Percentiles rank a stretch among this genome's conserved stretches.
Evolutionary conservation across 371 early-diverging fungal genomes (phyloP).

Genomic region (Mucor mucedo): DNA sequence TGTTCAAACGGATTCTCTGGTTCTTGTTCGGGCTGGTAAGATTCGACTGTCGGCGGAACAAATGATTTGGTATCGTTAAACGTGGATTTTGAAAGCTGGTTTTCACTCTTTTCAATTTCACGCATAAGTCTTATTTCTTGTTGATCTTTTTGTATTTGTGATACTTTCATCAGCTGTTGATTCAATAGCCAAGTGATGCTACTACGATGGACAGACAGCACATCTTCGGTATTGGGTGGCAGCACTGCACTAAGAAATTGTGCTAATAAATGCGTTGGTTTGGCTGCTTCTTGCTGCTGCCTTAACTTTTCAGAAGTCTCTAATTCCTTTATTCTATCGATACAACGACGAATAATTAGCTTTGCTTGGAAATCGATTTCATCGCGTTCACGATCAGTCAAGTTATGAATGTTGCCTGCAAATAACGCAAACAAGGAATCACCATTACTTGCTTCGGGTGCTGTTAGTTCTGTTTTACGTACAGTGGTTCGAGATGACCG

Average conservation of each 20-base stretch:
- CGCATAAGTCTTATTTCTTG: slow-evolving; percentile 57
- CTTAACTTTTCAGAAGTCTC: slow-evolving; percentile 51
- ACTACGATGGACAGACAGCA: slow-evolving; percentile 53
- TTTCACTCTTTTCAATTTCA: slow-evolving; percentile 59
- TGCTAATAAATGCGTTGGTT: slow-evolving; percentile 20
- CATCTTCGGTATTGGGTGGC: slow-evolving; percentile 35
- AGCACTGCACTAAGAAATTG: slow-evolving; percentile 29
- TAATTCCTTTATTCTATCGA: slow-evolving; percentile 57
- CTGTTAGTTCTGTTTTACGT: background rate
- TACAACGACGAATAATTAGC: slow-evolving; percentile 55
- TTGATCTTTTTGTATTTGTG: slow-evolving; percentile 56
- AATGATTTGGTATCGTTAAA: background rate
- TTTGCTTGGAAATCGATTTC: slow-evolving; percentile 68
- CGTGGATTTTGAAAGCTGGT: slow-evolving; percentile 36
- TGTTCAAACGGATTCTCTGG: slow-evolving; percentile 17
- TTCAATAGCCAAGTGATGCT: slow-evolving; percentile 61
- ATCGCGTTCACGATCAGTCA: slow-evolving; percentile 60
- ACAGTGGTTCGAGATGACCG: slow-evolving; percentile 14
- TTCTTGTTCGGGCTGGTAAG: background rate
- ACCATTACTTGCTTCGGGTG: background rate
- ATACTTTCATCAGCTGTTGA: slow-evolving; percentile 56
- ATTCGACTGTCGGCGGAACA: background rate
- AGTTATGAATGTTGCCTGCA: slow-evolving; percentile 30
- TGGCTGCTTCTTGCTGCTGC: slow-evolving; percentile 18
- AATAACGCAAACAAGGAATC: slow-evolving; percentile 44